phyloP scores from a whole-genome alignment of 1,284 basidiomycete genomes.

The Microbotryum intermedium region DNA sequence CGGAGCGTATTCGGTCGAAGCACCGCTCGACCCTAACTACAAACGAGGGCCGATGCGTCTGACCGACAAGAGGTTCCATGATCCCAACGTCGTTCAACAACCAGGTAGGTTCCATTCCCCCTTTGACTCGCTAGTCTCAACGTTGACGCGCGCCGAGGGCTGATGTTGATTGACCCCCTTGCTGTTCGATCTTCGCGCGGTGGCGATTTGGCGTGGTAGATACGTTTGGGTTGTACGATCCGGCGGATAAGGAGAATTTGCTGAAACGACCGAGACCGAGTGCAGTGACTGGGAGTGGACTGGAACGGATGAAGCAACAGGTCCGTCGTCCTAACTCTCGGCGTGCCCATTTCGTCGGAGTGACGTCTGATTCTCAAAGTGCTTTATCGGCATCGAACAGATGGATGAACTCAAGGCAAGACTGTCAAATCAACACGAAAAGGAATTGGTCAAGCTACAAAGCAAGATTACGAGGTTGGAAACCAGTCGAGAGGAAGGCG shows the following conservation, averaged over 20 bases:
- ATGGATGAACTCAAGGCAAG: constrained; percentile 20
- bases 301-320: constrained; percentile 19
- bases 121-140: no score
- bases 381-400: neutral
- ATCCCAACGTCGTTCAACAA: no score
- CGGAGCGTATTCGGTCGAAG: no score
- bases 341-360: neutral
- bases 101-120: no score
- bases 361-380: neutral
- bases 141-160: no score
- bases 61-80: no score
- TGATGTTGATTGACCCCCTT: no score
- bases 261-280: neutral
- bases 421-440: constrained; percentile 5
- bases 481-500: neutral
- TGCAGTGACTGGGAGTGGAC: neutral
- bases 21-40: no score
- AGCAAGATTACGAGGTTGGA: constrained; percentile 12
- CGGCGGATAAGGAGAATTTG: constrained; percentile 16
- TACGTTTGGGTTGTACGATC: constrained; percentile 19
- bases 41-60: no score
- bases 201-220: neutral
- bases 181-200: no score
- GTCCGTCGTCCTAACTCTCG: neutral
- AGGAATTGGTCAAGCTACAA: constrained; percentile 14